These are phyloP conservation scores for Herpetospermum pedunculosum DNA, from an alignment of 306 rosid genomes.

Conservation along the genomic window DNA sequence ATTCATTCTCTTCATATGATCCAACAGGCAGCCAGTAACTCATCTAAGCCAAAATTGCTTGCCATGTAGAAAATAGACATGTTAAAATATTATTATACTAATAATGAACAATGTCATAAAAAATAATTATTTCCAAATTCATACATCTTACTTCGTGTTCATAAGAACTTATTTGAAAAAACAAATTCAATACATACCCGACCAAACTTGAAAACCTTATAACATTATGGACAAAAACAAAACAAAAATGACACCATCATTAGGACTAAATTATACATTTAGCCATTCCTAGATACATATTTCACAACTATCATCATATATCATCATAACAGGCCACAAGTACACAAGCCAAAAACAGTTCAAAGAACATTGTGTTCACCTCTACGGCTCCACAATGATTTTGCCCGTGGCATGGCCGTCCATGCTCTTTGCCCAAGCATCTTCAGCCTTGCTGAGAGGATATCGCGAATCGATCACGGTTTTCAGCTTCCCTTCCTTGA, in stretches of 20 bases:
- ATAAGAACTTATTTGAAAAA: background rate
- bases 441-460: constrained; percentile 58
- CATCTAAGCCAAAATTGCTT: background rate
- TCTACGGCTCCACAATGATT: constrained; percentile 44
- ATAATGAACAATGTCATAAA: background rate
- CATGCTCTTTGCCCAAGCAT: constrained; percentile 68
- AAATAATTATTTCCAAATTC: background rate
- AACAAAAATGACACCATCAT: background rate
- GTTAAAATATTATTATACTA: background rate
- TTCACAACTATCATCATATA: background rate
- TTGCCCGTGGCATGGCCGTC: constrained; percentile 59
- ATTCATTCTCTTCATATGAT: no score
- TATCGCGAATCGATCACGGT: constrained; percentile 33
- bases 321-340: background rate
- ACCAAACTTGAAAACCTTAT: background rate
- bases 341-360: background rate
- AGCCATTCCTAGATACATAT: background rate
- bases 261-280: background rate
- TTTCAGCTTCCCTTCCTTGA: constrained; percentile 52
- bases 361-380: background rate
- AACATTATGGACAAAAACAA: background rate
- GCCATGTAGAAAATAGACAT: background rate
- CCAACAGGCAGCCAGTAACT: background rate
- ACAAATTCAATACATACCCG: background rate
- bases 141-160: background rate